Base-by-base conservation (phyloP, 495 filamentous ascomycete species). In the Daldinia decipiens region DNA sequence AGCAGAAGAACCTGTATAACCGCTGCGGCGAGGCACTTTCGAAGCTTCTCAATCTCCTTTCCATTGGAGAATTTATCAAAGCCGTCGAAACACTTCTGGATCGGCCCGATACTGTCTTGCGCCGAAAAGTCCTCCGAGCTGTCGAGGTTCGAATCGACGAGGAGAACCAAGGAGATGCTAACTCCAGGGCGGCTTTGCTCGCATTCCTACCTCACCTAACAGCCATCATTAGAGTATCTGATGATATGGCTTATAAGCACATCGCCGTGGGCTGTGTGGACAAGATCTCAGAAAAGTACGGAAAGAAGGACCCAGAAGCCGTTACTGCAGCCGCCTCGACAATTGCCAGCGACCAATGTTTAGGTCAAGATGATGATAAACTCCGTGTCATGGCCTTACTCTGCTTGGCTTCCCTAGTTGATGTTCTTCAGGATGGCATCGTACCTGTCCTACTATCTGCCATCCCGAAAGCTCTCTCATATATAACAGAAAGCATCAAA, bases 241-340 rank as follows among this genome's bases (percentile, higher is more conserved):
- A 87, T 21, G 86, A 94, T 72, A 84, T 88, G 43, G 82, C 87
- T 38, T 87, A 95, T 74, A 95, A 93, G 79, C 90, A 90, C 70
- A 90, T 90, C 29, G 92, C 94, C 5, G 85, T 98, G 43, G 85
- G 87, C 40, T 98, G 95, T 73, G 91, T 97, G 54, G 93, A 97
- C 79, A 89, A 90, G 72, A 94, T 98, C 58, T 87, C 92, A 8
- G 93, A 96, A 79, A 92, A 92, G 76, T 97, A 96, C 76, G 95
- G 95, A 59, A 95, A 94, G 79, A 93, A 91, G 74, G 91, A 95
- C 72, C 82, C 88, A 1, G 87, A 88, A 64, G 83, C 84, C 5
- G 85, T 88, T 34, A 80, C 82, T 7, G 89, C 89, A 57, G 89
- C 93, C 26, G 92, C 93, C 11, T 82, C 87, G 55, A 88, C 90